Base-by-base conservation (phyloP, 306 rosid genomes). In the Cicer arietinum region DNA sequence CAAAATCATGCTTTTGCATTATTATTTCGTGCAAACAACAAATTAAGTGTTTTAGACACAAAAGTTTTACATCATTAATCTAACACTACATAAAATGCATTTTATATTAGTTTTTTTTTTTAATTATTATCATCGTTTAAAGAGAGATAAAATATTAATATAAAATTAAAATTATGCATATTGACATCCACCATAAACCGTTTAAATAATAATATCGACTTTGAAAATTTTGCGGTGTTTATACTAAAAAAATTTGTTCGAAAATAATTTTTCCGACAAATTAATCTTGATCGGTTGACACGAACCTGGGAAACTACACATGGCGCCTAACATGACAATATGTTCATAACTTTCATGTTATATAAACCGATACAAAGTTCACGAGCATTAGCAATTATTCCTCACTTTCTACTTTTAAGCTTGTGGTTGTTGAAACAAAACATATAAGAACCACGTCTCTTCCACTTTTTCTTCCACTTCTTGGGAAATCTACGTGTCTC, bases 391-490 rank as follows among this genome's bases (percentile, higher is more conserved):
- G 7, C 45, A 42, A 42, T 8, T 43, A 73, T 73, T 66, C 4
- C 40, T 8, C 0, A 50, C 56, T 78, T 69, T 61, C 35, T 16
- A 42, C n/a, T 56, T 58, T 48, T 17, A 39, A 37, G 30, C 22
- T 37, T 58, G 81, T 76, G 57, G 80, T 37, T 37, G 62, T 35
- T 62, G 17, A 46, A n/a, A 10, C 40, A 7, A 66, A 51, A 8
- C 56, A 9, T 8, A 7, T 1, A 12, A 30, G 35, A 76, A n/a
- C 40, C 65, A 6, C 13, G 17, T 43, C 30, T 54, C 65, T 18
- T 52, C 43, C 73, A 51, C 79, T 22, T 53, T 43, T 10, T 54
- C 65, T 18, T 52, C 43, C 73, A 51, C 79, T 22, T 53, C 10
- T 17, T 45, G 4, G 14, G 14, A 46, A 18, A 16, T 18, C 18